Evolutionary conservation across 805 yeast species (phyloP), one percentile per base, ranked within the genome.

Genomic region (Lachancea nothofagi): DNA sequence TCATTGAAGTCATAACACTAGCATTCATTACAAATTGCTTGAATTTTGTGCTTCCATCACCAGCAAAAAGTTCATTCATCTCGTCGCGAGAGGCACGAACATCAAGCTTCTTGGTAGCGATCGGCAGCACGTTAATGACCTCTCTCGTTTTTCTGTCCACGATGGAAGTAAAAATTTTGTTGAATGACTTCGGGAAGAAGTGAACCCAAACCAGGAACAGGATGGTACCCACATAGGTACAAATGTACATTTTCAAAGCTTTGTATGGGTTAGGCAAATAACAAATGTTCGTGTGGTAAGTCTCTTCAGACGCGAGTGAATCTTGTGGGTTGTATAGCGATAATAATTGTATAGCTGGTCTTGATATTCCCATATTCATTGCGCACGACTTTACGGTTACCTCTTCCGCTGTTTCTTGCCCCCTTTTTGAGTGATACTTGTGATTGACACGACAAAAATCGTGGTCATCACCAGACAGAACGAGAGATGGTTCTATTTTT

Each of bases 391-490:
- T 93, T 21, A 89, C 88, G 0, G 96, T 86, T 47, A 83, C 77
- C 58, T 93, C 98, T 37, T 80, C 80, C 2, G 77, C 69, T 2
- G 47, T 51, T 27, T 48, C 45, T 0, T 46, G 41, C 1, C 55
- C 59, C 10, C 55, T 56, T 30, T 50, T 43, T 6, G 30, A 40
- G 0, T 47, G 47, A 43, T 64, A 55, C 8, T 47, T 28, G 57
- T 90, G 97, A 15, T 65, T 63, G 22, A 82, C 72, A 48, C 83
- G 86, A 59, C 99, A 93, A 51, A 86, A 88, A 59, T 93, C 98
- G 64, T 93, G 99, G 59, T 93, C 98, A 59, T 93, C 99, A 1
- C 98, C 99, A 5, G 94, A 78, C 54, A 88, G 85, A 3, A 84
- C 70, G 8, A 80, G 60, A 12, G 68, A 68, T 0, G 99, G 99